Evolutionary conservation across 2,329 filamentous ascomycete genomes (phyloP), one percentile per base, ranked within the genome.

Genomic region (Fusarium udum): DNA sequence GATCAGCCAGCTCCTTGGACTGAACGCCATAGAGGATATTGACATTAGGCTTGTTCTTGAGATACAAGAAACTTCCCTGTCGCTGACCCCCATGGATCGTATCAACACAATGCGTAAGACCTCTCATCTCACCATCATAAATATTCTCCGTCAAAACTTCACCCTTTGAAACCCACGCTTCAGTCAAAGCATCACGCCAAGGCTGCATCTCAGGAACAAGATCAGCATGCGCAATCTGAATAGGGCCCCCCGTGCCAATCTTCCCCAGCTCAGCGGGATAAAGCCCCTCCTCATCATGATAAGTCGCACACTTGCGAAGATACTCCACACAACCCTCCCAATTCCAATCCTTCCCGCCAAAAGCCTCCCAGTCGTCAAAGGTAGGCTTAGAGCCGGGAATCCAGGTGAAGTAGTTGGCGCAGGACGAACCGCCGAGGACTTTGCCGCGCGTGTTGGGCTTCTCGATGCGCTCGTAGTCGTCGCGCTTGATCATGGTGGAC

Each of bases 281-380:
- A 2, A 85, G 75, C 15, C 82, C 80, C 8, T 80, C 77, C 66
- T 90, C 87, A 62, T 91, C 88, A 70, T 89, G 86, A 77, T 90
- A 91, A 24, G 84, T 89, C 0, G 83, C 87, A n/a, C 84, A 83
- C 60, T 71, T 90, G 71, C 85, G 83, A 12, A 91, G 81, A 71
- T 90, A 90, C 13, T 83, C 81, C 7, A 85, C 81, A 43, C 83
- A 80, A 14, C 78, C 81, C 4, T 89, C 56, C 71, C 72, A 91
- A 0, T 82, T 90, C 90, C 90, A 92, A 53, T 88, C 84, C 74
- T 93, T 89, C 11, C 93, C 93, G 55, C 92, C 92, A 39, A 87
- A 88, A 80, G 93, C 92, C n/a, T 90, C 90, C 84, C 92, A 88
- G 26, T 91, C 91, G 78, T 95, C 87, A 73, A 89, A 91, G 1